Conservation (phyloP, 2,329 filamentous ascomycete species). For the Kalaharituber pfeilii region DNA sequence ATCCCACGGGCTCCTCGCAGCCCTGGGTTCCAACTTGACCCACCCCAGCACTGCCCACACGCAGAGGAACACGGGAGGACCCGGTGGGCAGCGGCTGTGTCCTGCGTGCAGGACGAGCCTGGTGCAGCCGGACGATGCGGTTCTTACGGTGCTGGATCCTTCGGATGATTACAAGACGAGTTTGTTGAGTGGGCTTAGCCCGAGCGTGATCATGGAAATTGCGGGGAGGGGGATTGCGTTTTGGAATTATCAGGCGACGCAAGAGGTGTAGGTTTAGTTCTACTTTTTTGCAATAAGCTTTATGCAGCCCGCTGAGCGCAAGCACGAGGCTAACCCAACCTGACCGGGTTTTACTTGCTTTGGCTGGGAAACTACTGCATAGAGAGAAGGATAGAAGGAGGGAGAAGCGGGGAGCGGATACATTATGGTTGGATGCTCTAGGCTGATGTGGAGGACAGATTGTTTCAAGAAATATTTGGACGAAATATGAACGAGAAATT, state of each 20-base stretch:
- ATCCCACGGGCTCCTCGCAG: slow-evolving; percentile 36
- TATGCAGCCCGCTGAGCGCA: slow-evolving; percentile 4
- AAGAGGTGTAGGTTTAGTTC: slow-evolving; percentile 52
- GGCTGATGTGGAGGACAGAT: slow-evolving; percentile 31
- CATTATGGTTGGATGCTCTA: slow-evolving; percentile 15
- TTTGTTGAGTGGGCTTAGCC: slow-evolving; percentile 64
- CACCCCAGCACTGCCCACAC: background rate
- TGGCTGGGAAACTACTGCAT: too few species aligned
- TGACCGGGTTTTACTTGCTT: background rate
- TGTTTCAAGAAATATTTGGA: slow-evolving; percentile 60
- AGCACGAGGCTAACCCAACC: too few species aligned
- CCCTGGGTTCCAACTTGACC: slow-evolving; percentile 30
- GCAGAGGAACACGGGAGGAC: background rate
- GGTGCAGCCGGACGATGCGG: slow-evolving; percentile 55
- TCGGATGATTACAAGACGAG: slow-evolving; percentile 82
- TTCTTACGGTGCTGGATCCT: slow-evolving; percentile 53
- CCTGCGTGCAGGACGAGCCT: slow-evolving; percentile 59
- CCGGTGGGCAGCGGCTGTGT: slow-evolving; percentile 35
- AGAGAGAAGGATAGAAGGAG: background rate
- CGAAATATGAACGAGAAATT: slow-evolving; percentile 60
- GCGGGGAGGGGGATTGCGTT: slow-evolving; percentile 62
- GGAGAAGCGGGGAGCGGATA: background rate
- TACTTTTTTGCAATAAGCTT: background rate
- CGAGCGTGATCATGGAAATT: slow-evolving; percentile 71
- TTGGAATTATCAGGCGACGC: slow-evolving; percentile 70